A percentile compares a stretch with the other conserved stretches of the same genome.
Conservation (phyloP, 768 basidiomycete species). For the Tricholoma saponaceum region DNA sequence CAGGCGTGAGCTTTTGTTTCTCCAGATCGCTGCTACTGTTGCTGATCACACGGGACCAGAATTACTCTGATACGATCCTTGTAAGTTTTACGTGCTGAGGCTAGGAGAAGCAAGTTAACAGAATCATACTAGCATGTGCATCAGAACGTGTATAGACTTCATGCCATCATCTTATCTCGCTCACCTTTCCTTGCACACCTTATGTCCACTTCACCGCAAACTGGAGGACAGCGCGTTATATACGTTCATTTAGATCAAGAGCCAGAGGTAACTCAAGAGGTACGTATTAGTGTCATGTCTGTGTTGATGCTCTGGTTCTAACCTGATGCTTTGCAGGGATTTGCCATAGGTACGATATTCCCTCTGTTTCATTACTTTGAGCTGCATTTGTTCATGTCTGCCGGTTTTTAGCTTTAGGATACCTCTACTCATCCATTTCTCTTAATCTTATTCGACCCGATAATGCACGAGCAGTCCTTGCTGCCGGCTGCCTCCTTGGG, state of each 20-base stretch:
- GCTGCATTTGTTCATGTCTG: slow-evolving; percentile 8
- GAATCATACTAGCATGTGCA: slow-evolving; percentile 55
- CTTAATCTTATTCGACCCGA: slow-evolving; percentile 64
- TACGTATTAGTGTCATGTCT: slow-evolving; percentile 31
- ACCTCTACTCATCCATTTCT: slow-evolving; percentile 73
- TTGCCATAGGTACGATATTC: slow-evolving; percentile 58
- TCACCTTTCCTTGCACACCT: slow-evolving; percentile 86
- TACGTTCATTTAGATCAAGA: slow-evolving; percentile 75
- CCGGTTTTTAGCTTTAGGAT: slow-evolving; percentile 60
- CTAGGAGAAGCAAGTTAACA: slow-evolving; percentile 1
- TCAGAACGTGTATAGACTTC: slow-evolving; percentile 71
- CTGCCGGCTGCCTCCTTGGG: slow-evolving; percentile 79
- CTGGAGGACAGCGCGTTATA: slow-evolving; percentile 61
- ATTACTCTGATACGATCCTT: slow-evolving; percentile 78
- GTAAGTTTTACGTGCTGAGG: slow-evolving; percentile 37
- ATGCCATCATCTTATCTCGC: slow-evolving; percentile 82
- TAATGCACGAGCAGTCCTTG: slow-evolving; percentile 83
- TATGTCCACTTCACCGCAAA: slow-evolving; percentile 77
- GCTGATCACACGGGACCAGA: slow-evolving; percentile 36
- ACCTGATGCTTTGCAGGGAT: slow-evolving; percentile 43
- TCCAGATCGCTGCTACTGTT: slow-evolving; percentile 10
- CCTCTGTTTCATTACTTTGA: slow-evolving; percentile 1
- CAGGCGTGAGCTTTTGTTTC: slow-evolving; percentile 55
- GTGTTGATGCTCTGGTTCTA: slow-evolving; percentile 10
- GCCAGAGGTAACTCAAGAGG: slow-evolving; percentile 82